phyloP scores from a whole-genome alignment of 768 basidiomycete genomes.

The Obba rivulosa region DNA sequence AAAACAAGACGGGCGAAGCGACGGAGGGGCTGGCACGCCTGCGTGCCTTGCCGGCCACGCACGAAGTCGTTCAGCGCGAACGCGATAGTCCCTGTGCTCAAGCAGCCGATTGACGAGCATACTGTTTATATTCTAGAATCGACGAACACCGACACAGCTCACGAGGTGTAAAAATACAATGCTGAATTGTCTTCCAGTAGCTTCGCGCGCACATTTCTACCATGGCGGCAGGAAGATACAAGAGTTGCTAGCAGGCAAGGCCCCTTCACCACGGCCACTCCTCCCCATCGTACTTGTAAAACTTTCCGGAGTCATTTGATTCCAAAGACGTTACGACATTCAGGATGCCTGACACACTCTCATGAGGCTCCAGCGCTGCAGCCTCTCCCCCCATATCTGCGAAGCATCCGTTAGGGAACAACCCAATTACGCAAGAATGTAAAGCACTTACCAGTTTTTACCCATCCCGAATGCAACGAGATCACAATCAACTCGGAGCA shows the following conservation, averaged over 20 bases:
- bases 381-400: conserved; percentile 12
- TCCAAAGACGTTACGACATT: conserved; percentile 3
- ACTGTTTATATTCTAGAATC: too few relatives aligned
- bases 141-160: too few relatives aligned
- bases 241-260: too few relatives aligned
- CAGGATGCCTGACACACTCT: conserved; percentile 7
- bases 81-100: too few relatives aligned
- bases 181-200: too few relatives aligned
- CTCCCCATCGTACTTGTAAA: conserved; percentile 7
- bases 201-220: too few relatives aligned
- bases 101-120: too few relatives aligned
- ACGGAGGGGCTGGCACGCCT: conserved; percentile 1
- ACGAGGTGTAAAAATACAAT: too few relatives aligned
- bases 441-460: conserved; percentile 28
- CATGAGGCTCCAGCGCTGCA: conserved; percentile 6
- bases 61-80: neutral
- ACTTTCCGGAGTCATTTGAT: conserved; percentile 6
- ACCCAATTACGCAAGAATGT: too few relatives aligned
- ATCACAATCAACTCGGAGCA: conserved; percentile 28
- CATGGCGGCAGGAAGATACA: too few relatives aligned
- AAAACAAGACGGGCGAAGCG: neutral
- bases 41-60: neutral
- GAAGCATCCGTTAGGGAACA: neutral
- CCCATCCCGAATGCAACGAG: conserved; percentile 34
- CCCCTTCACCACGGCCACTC: conserved; percentile 12